A percentile compares a stretch with the other conserved stretches of the same genome.
Evolutionary conservation across 768 basidiomycete genomes (phyloP).

Genomic region (Dioszegia aurantiaca): DNA sequence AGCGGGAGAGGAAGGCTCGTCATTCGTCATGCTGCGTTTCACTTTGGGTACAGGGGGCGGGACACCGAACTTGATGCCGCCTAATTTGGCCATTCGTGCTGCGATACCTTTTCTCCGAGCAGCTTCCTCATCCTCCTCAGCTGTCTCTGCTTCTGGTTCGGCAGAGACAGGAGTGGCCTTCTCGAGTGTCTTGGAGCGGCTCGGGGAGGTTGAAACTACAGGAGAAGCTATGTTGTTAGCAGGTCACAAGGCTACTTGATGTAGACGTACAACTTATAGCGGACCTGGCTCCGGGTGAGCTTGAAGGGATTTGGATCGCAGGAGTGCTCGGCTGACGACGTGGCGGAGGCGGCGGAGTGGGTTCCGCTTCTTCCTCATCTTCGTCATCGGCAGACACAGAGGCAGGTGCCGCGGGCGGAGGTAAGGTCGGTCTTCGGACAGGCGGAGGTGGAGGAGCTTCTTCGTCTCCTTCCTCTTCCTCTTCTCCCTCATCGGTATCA

Average conservation of each 20-base stretch:
- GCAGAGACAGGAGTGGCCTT: conserved; percentile 5
- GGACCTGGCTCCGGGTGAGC: conserved; percentile 2
- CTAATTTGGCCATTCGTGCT: conserved; percentile 90
- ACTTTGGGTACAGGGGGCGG: conserved; percentile 56
- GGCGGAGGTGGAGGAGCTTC: conserved; percentile 24
- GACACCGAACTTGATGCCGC: conserved; percentile 77
- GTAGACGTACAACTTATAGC: conserved; percentile 4
- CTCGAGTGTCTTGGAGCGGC: not conserved
- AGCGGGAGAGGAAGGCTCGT: conserved; percentile 2
- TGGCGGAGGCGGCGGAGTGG: conserved; percentile 1
- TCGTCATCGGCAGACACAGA: not conserved
- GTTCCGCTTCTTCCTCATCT: not conserved
- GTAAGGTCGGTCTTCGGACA: conserved; percentile 17
- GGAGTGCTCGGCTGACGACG: not conserved
- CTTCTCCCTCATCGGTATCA: conserved; percentile 5
- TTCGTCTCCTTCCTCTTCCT: conserved; percentile 21
- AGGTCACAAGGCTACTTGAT: not conserved
- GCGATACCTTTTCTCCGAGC: conserved; percentile 70
- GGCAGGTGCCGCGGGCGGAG: conserved; percentile 10
- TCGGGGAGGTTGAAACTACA: conserved; percentile 11
- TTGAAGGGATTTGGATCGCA: not conserved
- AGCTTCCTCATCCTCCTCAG: conserved; percentile 54
- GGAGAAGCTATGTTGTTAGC: conserved; percentile 10
- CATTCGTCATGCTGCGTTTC: conserved; percentile 13
- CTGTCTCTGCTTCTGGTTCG: conserved; percentile 14